Conservation (phyloP, 345 rosid species). For the Hypericum perforatum region DNA sequence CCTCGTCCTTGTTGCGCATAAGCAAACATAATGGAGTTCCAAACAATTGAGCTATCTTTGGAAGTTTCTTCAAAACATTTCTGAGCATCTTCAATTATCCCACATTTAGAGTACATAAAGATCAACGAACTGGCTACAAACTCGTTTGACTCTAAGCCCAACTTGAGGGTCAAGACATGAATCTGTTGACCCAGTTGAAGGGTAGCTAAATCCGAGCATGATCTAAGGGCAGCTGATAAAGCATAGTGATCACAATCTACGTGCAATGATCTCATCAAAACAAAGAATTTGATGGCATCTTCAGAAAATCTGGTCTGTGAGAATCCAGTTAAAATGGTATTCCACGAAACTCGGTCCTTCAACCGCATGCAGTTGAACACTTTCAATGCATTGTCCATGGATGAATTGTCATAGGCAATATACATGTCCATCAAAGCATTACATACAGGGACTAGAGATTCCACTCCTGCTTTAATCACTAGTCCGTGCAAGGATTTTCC, state of each 20-base stretch:
- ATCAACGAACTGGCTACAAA: slow-evolving; percentile 71
- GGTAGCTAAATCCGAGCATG: slow-evolving; percentile 68
- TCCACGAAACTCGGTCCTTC: slow-evolving; percentile 71
- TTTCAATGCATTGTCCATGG: slow-evolving; percentile 41
- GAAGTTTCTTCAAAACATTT: slow-evolving; percentile 45
- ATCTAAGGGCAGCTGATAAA: slow-evolving; percentile 63
- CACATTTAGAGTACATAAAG: slow-evolving; percentile 74
- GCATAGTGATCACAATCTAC: slow-evolving; percentile 54
- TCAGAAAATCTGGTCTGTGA: slow-evolving; percentile 49
- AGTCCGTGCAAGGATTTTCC: slow-evolving; percentile 52
- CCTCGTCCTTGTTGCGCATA: slow-evolving; percentile 73
- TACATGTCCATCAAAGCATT: slow-evolving; percentile 64
- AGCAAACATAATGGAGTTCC: slow-evolving; percentile 68
- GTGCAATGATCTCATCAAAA: slow-evolving; percentile 34
- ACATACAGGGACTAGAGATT: slow-evolving; percentile 36
- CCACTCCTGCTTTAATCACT: slow-evolving; percentile 60
- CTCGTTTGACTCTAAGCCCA: slow-evolving; percentile 44
- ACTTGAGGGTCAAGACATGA: slow-evolving; percentile 43
- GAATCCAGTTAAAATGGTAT: slow-evolving; percentile 56
- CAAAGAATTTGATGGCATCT: slow-evolving; percentile 42
- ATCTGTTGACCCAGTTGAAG: slow-evolving; percentile 62
- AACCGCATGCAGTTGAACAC: slow-evolving; percentile 41
- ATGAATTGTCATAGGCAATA: slow-evolving; percentile 30
- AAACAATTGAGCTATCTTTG: slow-evolving; percentile 43
- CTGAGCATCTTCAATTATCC: slow-evolving; percentile 46